Evolutionary conservation across 352 stramenopile species (phyloP), one percentile per base, ranked within the genome.

Genomic region (Aphanomyces astaci): DNA sequence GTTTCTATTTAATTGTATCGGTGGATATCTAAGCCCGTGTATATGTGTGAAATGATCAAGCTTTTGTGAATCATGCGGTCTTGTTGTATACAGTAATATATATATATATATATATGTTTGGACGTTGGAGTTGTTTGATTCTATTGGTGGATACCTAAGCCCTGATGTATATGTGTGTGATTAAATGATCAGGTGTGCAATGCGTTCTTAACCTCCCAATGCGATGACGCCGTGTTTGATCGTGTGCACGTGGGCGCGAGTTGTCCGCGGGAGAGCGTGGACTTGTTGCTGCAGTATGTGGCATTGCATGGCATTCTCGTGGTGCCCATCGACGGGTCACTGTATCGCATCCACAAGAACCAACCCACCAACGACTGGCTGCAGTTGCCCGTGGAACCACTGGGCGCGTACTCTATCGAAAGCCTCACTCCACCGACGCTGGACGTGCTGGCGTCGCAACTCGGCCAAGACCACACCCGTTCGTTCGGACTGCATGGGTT

Each of bases 161-260:
- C n/a, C n/a, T n/a, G n/a, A n/a, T n/a, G n/a, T n/a, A n/a, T n/a
- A n/a, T n/a, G n/a, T n/a, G n/a, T n/a, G n/a, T n/a, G n/a, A n/a
- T n/a, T n/a, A n/a, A n/a, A n/a, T n/a, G n/a, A n/a, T n/a, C n/a
- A 59, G 51, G 62, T 68, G 17, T 68, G 62, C 43, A 52, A 68
- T 68, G 62, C 62, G n/a, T 68, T 68, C 45, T 30, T 48, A 9
- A 49, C 56, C 25, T 33, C 36, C 40, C 30, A 43, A n/a, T n/a
- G n/a, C 27, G 39, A 15, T 4, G 62, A 33, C 11, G 32, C 40
- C 3, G 28, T 24, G 10, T 68, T 62, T 43, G 62, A 68, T 32
- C 62, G 62, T n/a, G 62, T 68, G 4, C 62, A 68, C 36, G 32
- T 59, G 13, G 62, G 62, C 17, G 62, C 62, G 25, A 59, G 39